Percentiles rank a stretch among this genome's conserved stretches.
Conservation (phyloP, 768 basidiomycete genomes). For the Pilatotrama ljubarskyi region DNA sequence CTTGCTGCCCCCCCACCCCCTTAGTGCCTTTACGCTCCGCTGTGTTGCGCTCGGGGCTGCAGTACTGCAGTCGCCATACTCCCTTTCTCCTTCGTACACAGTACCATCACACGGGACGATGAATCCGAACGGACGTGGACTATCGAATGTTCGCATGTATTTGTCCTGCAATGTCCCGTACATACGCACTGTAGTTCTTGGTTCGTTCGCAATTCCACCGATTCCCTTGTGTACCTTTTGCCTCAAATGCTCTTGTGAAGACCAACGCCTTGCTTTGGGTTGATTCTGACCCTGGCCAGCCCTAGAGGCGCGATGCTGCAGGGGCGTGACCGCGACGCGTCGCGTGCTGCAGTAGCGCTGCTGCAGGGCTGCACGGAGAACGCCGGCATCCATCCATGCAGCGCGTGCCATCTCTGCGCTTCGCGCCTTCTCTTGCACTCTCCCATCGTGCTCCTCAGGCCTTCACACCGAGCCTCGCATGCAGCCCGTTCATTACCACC, state of each 20-base stretch:
- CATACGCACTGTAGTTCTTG: conserved; percentile 24
- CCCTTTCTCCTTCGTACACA: background rate
- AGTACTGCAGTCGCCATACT: background rate
- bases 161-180: conserved; percentile 27
- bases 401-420: background rate
- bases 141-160: conserved; percentile 29
- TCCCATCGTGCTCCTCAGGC: background rate
- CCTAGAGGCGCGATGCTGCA: background rate
- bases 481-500: conserved; percentile 19
- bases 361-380: background rate
- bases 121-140: conserved; percentile 28
- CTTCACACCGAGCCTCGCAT: background rate
- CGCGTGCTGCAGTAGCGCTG: conserved; percentile 12
- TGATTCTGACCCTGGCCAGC: too few relatives aligned
- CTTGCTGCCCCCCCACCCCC: background rate
- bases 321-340: conserved; percentile 10
- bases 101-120: conserved; percentile 24
- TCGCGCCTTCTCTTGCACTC: background rate
- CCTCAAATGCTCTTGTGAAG: too few relatives aligned
- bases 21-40: background rate
- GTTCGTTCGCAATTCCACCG: conserved; percentile 11
- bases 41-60: background rate
- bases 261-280: too few relatives aligned
- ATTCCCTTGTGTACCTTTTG: background rate
- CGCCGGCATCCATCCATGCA: background rate